Base-by-base conservation (phyloP, 1,139 yeast genomes). In the Lodderomyces theae region DNA sequence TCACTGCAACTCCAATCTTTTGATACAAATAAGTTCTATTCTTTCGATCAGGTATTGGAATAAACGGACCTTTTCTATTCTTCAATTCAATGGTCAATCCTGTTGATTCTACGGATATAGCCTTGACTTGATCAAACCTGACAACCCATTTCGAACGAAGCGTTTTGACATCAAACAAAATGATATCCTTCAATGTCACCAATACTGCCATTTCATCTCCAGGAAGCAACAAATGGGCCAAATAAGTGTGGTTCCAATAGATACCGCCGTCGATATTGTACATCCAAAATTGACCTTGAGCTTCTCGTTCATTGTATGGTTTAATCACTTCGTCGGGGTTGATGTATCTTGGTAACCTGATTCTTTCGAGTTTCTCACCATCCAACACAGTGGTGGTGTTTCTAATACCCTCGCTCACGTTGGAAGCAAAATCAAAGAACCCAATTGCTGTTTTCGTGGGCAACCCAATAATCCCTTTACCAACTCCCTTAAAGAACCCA, bases 401-500 rank as follows among this genome's bases (percentile, higher is more conserved):
- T 45, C 92, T 76, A 38, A 94, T 90, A 18, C 97, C 97, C 59
- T 90, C 97, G 64, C 96, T 83, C 22, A 92, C 82, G 62, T 88
- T 90, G 37, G 88, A 85, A 0, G 98, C 96, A 50, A 94, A 71
- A 58, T 94, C 99, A 54, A 94, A 84, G 25, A 92, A 61, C 6
- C 99, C 99, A 54, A 92, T 89, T 0, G 97, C 96, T 0, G 98
- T 88, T 63, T 94, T 94, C 0, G 98, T 89, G 0, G 98, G 98
- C 30, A 94, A 66, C 0, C 98, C 98, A 42, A 94, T 79, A 17
- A 94, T 59, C n/a, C 98, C 98, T 54, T 84, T 86, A 6, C 98
- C 98, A 8, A 94, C 60, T 0, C 99, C 98, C 57, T 80, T 87
- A 64, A 94, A 81, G 58, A 94, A 92, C 0, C 98, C 98, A 1